Conservation (phyloP, 306 rosid genomes). For the Crataegus laevigata region DNA sequence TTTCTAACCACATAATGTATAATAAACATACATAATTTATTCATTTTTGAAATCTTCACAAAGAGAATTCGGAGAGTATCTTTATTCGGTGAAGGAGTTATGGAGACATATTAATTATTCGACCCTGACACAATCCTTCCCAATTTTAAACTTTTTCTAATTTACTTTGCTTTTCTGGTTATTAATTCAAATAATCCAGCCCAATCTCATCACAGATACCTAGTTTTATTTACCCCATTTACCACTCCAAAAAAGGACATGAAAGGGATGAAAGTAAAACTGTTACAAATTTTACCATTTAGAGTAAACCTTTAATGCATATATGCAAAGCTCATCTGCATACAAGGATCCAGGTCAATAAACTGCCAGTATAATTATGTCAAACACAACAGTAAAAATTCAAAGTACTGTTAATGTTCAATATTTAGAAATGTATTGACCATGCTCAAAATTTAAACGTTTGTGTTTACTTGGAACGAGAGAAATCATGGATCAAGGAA, state of each 20-base stretch:
- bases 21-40: no score
- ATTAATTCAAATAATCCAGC: background rate
- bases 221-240: no score
- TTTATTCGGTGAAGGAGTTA: background rate
- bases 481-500: no score
- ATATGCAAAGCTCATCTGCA: background rate
- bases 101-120: slow-evolving; percentile 11
- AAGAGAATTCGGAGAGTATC: accelerated
- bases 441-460: no score
- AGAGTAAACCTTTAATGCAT: background rate
- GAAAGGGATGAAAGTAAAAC: background rate
- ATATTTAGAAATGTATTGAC: no score
- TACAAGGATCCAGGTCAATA: background rate
- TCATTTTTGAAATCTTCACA: accelerated
- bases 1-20: accelerated
- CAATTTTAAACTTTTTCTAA: background rate
- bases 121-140: background rate
- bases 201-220: background rate
- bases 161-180: background rate
- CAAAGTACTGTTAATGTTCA: no score
- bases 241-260: background rate
- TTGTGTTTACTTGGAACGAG: no score
- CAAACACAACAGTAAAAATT: no score
- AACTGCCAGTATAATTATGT: no score
- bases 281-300: background rate